Percentiles rank a stretch among this genome's conserved stretches.
Evolutionary conservation across 2,329 filamentous ascomycete genomes (phyloP).

Genomic region (Ciborinia camelliae): DNA sequence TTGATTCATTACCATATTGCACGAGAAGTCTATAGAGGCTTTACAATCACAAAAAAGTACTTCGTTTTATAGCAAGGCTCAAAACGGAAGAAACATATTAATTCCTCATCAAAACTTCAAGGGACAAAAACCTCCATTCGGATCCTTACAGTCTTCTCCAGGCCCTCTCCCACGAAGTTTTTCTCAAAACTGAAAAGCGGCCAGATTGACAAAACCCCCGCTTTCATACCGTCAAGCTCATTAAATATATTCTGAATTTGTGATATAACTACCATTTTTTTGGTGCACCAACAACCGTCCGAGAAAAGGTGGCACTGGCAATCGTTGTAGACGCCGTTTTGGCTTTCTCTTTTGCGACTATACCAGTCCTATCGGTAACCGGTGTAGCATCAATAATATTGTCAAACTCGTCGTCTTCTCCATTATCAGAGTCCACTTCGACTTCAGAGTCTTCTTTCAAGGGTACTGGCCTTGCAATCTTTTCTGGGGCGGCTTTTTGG

Average conservation of each 20-base stretch:
- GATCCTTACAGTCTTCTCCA: background rate
- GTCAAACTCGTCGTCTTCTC: conserved; percentile 75
- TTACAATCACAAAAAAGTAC: background rate
- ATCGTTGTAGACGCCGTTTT: conserved; percentile 37
- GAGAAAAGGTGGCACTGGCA: conserved; percentile 37
- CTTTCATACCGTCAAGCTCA: background rate
- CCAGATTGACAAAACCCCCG: no score
- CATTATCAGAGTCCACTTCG: conserved; percentile 70
- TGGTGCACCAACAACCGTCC: conserved; percentile 38
- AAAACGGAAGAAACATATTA: background rate
- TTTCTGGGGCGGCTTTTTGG: conserved; percentile 56
- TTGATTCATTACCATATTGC: background rate
- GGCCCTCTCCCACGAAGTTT: background rate
- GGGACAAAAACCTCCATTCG: background rate
- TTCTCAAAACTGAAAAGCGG: no score
- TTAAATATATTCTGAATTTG: background rate
- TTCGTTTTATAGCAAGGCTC: background rate
- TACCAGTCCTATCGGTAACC: conserved; percentile 80
- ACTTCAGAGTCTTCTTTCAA: conserved; percentile 61
- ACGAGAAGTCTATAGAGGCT: background rate
- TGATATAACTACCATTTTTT: conserved; percentile 36
- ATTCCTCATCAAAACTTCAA: background rate
- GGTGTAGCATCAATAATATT: conserved; percentile 89
- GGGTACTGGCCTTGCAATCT: conserved; percentile 57
- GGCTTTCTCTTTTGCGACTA: conserved; percentile 46